Conservation (phyloP, 108 stramenopile species). For the Cyclostephanos invisitatus region DNA sequence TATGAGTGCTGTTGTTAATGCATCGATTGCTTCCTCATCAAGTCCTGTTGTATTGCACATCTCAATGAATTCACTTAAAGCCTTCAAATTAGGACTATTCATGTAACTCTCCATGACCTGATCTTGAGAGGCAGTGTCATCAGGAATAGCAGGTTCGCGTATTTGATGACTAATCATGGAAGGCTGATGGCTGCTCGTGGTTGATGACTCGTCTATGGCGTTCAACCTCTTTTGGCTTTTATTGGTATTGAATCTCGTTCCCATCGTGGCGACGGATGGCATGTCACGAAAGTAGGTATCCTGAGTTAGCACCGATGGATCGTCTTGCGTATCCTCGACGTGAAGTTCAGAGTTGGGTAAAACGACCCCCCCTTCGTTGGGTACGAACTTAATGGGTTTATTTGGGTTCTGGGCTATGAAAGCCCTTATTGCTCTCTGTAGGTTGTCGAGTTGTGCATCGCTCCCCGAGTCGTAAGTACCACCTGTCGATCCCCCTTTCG, state of each 20-base stretch:
- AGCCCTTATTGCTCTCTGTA: background rate
- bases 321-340: background rate
- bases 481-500: background rate
- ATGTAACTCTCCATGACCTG: constrained; percentile 9
- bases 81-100: constrained; percentile 18
- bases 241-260: background rate
- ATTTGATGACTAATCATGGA: too few species aligned
- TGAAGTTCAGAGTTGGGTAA: background rate
- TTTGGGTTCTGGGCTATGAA: background rate
- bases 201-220: too few species aligned
- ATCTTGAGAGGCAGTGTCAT: constrained; percentile 17
- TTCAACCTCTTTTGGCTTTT: too few species aligned
- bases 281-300: background rate
- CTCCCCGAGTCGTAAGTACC: background rate
- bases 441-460: background rate
- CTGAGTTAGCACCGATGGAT: background rate
- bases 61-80: constrained; percentile 27
- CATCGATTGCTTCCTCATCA: constrained; percentile 34
- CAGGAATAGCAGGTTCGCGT: background rate
- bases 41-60: constrained; percentile 12
- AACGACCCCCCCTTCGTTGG: too few species aligned
- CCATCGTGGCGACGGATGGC: background rate
- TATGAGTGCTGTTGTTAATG: constrained; percentile 28
- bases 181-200: too few species aligned
- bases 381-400: background rate